These are phyloP conservation scores for Salix purpurea DNA, from an alignment of 345 rosid genomes.

Conservation along the genomic window DNA sequence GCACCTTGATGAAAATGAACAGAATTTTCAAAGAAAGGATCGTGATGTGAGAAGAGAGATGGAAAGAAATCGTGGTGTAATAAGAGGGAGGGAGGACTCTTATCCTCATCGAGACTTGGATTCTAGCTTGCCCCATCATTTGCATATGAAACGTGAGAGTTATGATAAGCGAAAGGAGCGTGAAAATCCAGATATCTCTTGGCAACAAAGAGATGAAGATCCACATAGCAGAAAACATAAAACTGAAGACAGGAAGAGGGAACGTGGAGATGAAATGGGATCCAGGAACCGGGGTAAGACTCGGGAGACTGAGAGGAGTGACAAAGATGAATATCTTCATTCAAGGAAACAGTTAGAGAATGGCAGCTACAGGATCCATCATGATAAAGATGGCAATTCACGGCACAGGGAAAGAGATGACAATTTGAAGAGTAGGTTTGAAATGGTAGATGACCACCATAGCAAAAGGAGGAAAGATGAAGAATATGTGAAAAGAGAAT, in stretches of 20 bases:
- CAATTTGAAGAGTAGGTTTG: slow-evolving; percentile 50
- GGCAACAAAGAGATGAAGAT: slow-evolving; percentile 70
- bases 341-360: slow-evolving; percentile 72
- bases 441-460: slow-evolving; percentile 53
- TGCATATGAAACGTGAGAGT: slow-evolving; percentile 49
- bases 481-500: slow-evolving; percentile 58
- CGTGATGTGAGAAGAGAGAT: slow-evolving; percentile 52
- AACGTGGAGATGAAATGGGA: slow-evolving; percentile 60
- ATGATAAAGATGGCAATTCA: slow-evolving; percentile 52
- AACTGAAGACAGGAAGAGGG: slow-evolving; percentile 73
- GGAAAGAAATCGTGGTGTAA: slow-evolving; percentile 45
- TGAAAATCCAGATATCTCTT: slow-evolving; percentile 47
- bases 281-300: slow-evolving; percentile 66
- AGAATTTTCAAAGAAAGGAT: slow-evolving; percentile 51
- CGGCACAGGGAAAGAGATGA: slow-evolving; percentile 62
- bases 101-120: slow-evolving; percentile 57
- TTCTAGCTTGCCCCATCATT: slow-evolving; percentile 31
- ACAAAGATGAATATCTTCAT: slow-evolving; percentile 57
- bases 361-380: slow-evolving; percentile 49
- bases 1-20: slow-evolving; percentile 52
- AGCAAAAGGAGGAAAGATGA: slow-evolving; percentile 77
- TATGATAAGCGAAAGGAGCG: slow-evolving; percentile 68
- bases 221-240: slow-evolving; percentile 49
- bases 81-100: slow-evolving; percentile 56
- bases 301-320: slow-evolving; percentile 59